These are phyloP conservation scores for Rhodotorula paludigena DNA, from an alignment of 768 basidiomycete genomes.

Conservation along the genomic window DNA sequence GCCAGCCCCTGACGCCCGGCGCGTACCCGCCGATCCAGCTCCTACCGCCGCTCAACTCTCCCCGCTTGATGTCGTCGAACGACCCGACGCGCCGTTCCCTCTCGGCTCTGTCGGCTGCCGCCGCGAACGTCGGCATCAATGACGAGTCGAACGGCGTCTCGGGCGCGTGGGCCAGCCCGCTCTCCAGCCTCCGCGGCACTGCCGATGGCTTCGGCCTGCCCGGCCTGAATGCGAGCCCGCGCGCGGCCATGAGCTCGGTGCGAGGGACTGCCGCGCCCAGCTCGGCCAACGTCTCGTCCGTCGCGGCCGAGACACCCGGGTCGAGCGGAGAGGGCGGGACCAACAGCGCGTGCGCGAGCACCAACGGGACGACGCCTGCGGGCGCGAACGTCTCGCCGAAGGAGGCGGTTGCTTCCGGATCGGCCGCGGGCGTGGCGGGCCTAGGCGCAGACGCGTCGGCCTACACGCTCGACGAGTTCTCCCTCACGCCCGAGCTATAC, in stretches of 20 bases:
- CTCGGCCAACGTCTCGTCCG: too few relatives aligned
- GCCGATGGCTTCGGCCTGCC: neutral
- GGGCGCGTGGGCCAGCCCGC: neutral
- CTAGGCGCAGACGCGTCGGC: neutral
- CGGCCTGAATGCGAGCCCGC: neutral
- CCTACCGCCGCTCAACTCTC: neutral
- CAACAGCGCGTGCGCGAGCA: neutral
- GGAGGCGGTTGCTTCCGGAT: too few relatives aligned
- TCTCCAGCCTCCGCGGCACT: neutral
- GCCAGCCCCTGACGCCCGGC: conserved; percentile 1
- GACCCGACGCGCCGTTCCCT: neutral
- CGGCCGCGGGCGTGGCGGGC: too few relatives aligned
- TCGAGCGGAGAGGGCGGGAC: neutral
- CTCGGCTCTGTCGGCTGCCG: neutral
- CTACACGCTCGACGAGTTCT: conserved; percentile 9
- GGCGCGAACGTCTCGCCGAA: neutral
- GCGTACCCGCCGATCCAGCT: conserved; percentile 29
- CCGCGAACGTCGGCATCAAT: neutral
- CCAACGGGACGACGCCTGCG: neutral
- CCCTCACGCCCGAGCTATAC: conserved; percentile 23
- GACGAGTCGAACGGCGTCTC: neutral
- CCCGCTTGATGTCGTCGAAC: too few relatives aligned
- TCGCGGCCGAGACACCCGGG: neutral
- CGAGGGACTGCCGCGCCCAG: neutral
- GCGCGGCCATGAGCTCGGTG: neutral